Conservation (phyloP, 208 protist genomes). For the Crithidia thermophila region DNA sequence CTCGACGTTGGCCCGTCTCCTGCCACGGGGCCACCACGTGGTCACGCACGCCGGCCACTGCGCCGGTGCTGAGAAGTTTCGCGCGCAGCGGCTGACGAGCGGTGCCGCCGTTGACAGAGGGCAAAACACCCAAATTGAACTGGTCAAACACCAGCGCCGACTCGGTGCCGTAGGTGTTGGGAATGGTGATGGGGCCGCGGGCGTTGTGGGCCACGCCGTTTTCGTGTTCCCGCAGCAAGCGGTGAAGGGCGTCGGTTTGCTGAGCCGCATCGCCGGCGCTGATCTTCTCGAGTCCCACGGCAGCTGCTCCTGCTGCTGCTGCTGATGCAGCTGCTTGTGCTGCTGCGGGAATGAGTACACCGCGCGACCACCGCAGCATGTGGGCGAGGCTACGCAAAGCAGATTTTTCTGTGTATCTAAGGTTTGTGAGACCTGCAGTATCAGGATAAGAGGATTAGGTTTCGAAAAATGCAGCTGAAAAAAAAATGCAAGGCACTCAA, state of each 20-base stretch:
- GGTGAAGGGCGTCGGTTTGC: constrained; percentile 29
- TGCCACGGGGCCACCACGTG: constrained; percentile 36
- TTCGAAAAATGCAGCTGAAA: too few species aligned
- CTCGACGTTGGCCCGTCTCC: constrained; percentile 21
- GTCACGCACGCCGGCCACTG: constrained; percentile 19
- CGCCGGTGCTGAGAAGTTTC: constrained; percentile 25
- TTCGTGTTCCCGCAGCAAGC: constrained; percentile 39
- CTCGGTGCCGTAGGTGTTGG: constrained; percentile 52
- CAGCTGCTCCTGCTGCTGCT: neutral
- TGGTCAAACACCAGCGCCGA: constrained; percentile 43
- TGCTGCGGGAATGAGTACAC: too few species aligned
- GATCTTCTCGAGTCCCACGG: constrained; percentile 11
- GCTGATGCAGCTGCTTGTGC: too few species aligned
- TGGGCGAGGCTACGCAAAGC: neutral
- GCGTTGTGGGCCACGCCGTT: constrained; percentile 41
- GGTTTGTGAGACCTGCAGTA: too few species aligned
- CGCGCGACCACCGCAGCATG: constrained; percentile 7
- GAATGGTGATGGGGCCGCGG: constrained; percentile 19
- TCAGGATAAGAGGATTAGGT: too few species aligned
- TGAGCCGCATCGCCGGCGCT: neutral
- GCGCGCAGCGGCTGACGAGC: constrained; percentile 46
- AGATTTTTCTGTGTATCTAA: too few species aligned
- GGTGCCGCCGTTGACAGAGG: constrained; percentile 42
- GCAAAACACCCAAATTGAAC: constrained; percentile 58
- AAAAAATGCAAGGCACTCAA: too few species aligned